Percentiles rank a stretch among this genome's conserved stretches.
These are phyloP conservation scores for Hypomontagnella submonticulosa DNA, from an alignment of 495 filamentous ascomycete species.

Conservation along the genomic window DNA sequence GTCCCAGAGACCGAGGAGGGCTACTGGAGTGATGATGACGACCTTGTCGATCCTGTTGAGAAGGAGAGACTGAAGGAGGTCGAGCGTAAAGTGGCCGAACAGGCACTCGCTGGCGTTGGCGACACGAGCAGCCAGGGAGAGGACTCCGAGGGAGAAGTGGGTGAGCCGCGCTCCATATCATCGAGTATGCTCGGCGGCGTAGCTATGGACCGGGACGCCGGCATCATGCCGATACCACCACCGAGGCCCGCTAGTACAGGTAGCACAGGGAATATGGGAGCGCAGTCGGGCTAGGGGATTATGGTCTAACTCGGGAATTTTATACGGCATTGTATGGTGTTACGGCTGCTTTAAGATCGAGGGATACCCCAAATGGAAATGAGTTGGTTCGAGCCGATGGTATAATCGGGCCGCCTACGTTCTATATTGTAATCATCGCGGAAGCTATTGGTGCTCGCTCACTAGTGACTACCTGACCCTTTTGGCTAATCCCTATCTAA, in stretches of 20 bases:
- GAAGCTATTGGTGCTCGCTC: not conserved
- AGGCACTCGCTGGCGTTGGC: slow-evolving; percentile 46
- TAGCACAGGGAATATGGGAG: slow-evolving; percentile 45
- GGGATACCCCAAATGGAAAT: slow-evolving; percentile 18
- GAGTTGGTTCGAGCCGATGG: not conserved
- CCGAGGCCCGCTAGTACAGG: slow-evolving; percentile 55
- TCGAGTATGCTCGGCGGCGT: slow-evolving; percentile 53
- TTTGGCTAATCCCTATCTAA: too few relatives aligned
- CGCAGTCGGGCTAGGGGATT: slow-evolving; percentile 22
- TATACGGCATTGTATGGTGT: slow-evolving; percentile 22
- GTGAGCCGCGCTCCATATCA: slow-evolving; percentile 40
- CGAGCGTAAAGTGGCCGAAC: slow-evolving; percentile 53
- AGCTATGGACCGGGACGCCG: slow-evolving; percentile 55
- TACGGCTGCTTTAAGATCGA: slow-evolving; percentile 26
- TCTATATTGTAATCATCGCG: not conserved
- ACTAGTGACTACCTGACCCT: too few relatives aligned
- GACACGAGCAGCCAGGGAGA: slow-evolving; percentile 46
- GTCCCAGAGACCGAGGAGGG: slow-evolving; percentile 59
- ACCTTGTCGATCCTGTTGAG: slow-evolving; percentile 63
- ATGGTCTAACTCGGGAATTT: not conserved
- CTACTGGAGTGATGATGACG: slow-evolving; percentile 67
- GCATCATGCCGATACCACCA: slow-evolving; percentile 48
- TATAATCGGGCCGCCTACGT: too few relatives aligned
- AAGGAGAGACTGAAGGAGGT: slow-evolving; percentile 58
- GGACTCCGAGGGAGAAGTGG: slow-evolving; percentile 45